Conservation (phyloP, 345 rosid species). For the Cardiospermum halicacabum region DNA sequence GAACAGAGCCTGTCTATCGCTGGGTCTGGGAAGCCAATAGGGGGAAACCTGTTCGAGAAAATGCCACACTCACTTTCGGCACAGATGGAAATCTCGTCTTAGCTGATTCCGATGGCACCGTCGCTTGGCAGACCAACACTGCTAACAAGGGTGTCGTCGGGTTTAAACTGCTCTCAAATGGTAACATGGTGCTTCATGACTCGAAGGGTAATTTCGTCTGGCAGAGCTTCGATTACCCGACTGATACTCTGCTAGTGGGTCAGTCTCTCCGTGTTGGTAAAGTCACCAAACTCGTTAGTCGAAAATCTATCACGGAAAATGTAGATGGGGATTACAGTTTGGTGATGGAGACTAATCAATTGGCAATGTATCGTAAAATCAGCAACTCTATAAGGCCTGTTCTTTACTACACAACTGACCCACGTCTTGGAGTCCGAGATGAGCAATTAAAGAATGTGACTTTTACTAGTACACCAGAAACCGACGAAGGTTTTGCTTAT, state of each 20-base stretch:
- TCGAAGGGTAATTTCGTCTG: conserved; percentile 37
- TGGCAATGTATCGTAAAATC: conserved; percentile 31
- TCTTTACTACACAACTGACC: conserved; percentile 20
- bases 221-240: conserved; percentile 62
- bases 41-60: conserved; percentile 55
- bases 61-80: conserved; percentile 44
- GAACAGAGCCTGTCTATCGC: conserved; percentile 31
- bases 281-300: conserved; percentile 43
- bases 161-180: conserved; percentile 42
- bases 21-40: conserved; percentile 81
- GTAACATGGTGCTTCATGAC: conserved; percentile 58
- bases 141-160: conserved; percentile 59
- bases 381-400: conserved; percentile 24
- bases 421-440: neutral
- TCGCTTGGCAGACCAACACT: conserved; percentile 61
- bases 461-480: conserved; percentile 18
- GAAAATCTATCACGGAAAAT: conserved; percentile 30
- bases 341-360: conserved; percentile 41
- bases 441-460: conserved; percentile 15
- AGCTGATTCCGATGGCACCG: conserved; percentile 48
- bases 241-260: conserved; percentile 57
- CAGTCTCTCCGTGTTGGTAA: conserved; percentile 36
- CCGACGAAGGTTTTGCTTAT: conserved; percentile 19
- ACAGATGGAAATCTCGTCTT: conserved; percentile 50
- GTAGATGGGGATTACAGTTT: conserved; percentile 46